These are phyloP conservation scores for Aegle marmelos DNA, from an alignment of 345 rosid genomes.

Conservation along the genomic window DNA sequence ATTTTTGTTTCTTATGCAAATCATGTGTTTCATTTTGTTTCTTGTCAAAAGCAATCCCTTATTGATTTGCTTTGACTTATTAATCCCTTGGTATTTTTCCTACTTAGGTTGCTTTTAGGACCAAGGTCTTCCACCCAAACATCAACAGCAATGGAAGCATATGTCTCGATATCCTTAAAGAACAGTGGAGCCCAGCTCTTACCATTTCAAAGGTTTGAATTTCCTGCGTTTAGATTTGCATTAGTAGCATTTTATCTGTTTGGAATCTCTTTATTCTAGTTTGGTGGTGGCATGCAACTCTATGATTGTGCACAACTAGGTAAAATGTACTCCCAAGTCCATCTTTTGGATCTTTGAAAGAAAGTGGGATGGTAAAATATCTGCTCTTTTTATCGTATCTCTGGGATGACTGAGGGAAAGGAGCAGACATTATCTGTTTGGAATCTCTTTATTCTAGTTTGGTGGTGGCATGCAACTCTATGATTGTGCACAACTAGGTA, in stretches of 20 bases:
- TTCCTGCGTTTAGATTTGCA: background rate
- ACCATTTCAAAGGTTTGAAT: conserved; percentile 42
- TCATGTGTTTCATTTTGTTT: background rate
- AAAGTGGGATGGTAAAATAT: too few relatives aligned
- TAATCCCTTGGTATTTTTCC: background rate
- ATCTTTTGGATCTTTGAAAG: too few relatives aligned
- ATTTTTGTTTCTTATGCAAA: background rate
- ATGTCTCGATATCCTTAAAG: conserved; percentile 45
- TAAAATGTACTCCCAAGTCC: too few relatives aligned
- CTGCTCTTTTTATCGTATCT: too few relatives aligned
- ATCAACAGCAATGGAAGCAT: conserved; percentile 49
- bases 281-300: background rate
- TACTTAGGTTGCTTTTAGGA: conserved; percentile 39
- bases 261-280: background rate
- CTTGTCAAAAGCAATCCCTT: background rate
- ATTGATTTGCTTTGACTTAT: background rate
- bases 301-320: background rate
- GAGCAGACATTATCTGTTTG: too few relatives aligned
- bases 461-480: too few relatives aligned
- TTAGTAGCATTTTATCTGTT: background rate
- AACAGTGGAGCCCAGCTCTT: conserved; percentile 54
- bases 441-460: too few relatives aligned
- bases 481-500: too few relatives aligned
- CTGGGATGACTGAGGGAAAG: too few relatives aligned
- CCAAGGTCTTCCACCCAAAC: conserved; percentile 42